Base-by-base conservation (phyloP, 208 protist genomes). In the Dictyostelium gargantuum region DNA sequence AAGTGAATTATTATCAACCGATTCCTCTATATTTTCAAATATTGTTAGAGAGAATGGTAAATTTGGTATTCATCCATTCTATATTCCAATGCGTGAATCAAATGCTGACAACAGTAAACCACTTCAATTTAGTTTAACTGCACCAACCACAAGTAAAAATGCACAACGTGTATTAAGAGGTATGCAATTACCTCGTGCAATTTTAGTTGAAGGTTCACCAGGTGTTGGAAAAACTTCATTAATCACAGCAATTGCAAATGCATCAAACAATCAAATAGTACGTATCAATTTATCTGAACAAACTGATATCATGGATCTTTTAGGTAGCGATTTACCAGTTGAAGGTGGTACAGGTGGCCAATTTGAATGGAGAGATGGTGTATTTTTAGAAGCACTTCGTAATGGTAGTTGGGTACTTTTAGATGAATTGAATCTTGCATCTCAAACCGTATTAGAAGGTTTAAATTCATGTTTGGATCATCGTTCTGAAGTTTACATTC, bases 381-480 rank as follows among this genome's bases (percentile, higher is more conserved):
- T 99, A 19, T 98, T 99, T 56, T 95, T 99, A 40, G 95, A 97
- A 40, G 86, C 86, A 26, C n/a, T 99, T 32, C 97, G 98, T 80
- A 95, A 96, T 32, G 99, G 99, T 85, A 95, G 98, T 72, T 99
- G 99, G 99, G 98, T 99, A 17, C 97, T 99, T 44, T 95, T 99
- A 23, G 99, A 99, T 96, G 99, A 99, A 97, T 96, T 99, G 5
- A 99, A 99, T 95, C 96, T 99, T 11, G 99, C 99, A 11, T 99
- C 98, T 54, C 99, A 99, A 96, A 97, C 98, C 17, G 99, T 99
- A 29, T 95, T 99, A 32, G 99, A 99, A 96, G 99, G 99, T 66
- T 97, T 99, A n/a, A 99, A 99, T 96, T 97, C 99, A 9, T 96
- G 99, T 63, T 97, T 99, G 17, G 99, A 99, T 97, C 99, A 99